Conservation (phyloP, 2,329 filamentous ascomycete genomes). For the Hypoxylon rubiginosum region DNA sequence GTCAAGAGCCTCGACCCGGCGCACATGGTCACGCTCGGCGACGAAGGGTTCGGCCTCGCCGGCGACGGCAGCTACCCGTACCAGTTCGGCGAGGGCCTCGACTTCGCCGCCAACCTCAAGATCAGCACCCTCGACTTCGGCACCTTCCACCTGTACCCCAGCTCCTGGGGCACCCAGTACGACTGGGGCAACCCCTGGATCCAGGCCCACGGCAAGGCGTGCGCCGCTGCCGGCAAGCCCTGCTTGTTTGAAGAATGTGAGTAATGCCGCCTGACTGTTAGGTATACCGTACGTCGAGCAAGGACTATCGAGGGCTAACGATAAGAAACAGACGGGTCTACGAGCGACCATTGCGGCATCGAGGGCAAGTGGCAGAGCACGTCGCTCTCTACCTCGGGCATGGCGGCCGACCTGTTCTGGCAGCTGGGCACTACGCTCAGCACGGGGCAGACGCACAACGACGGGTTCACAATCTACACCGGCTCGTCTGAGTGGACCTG, state of each 20-base stretch:
- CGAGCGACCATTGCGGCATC: slow-evolving; percentile 48
- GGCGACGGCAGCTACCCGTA: slow-evolving; percentile 68
- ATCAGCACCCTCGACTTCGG: slow-evolving; percentile 49
- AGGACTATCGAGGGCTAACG: slow-evolving; percentile 3
- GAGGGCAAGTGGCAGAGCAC: slow-evolving; percentile 51
- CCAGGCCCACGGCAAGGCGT: slow-evolving; percentile 55
- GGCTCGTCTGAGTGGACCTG: slow-evolving; percentile 59
- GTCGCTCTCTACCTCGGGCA: slow-evolving; percentile 45
- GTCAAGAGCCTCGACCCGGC: slow-evolving; percentile 73
- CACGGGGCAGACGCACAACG: slow-evolving; percentile 58
- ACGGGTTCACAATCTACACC: slow-evolving; percentile 62
- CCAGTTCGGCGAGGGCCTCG: slow-evolving; percentile 63
- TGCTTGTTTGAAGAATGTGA: slow-evolving; percentile 59
- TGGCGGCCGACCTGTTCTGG: slow-evolving; percentile 52
- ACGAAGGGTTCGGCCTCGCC: slow-evolving; percentile 64
- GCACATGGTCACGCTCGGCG: slow-evolving; percentile 75
- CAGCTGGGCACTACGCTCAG: slow-evolving; percentile 53
- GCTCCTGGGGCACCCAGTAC: slow-evolving; percentile 53
- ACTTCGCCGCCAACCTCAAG: slow-evolving; percentile 60
- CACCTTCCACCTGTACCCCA: slow-evolving; percentile 57
- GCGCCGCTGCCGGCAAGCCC: slow-evolving; percentile 56
- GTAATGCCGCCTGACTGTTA: slow-evolving; percentile 31
- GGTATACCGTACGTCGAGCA: background rate
- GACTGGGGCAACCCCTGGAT: slow-evolving; percentile 56
- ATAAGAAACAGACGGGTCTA: slow-evolving; percentile 45